phyloP scores from a whole-genome alignment of 164 flowering plant species.

The Umbellularia californica region DNA sequence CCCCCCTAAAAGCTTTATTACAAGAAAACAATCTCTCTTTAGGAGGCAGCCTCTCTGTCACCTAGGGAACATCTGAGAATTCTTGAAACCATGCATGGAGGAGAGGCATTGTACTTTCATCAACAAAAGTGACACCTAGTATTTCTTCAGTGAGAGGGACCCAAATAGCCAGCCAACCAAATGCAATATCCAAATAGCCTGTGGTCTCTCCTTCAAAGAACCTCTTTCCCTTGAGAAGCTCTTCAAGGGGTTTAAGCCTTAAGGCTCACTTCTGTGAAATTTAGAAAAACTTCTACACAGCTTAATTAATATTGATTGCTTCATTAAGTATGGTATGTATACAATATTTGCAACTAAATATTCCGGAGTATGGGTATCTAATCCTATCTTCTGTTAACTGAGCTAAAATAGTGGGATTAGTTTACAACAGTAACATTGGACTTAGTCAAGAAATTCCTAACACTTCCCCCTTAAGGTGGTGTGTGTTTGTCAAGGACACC shows the following conservation, averaged over 20 bases:
- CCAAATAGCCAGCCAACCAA: conserved; percentile 3
- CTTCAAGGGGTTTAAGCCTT: conserved; percentile 7
- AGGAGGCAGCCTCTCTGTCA: conserved; percentile 12
- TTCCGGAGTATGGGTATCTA: no score
- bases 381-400: no score
- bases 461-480: no score
- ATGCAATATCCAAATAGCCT: conserved; percentile 4
- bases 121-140: conserved; percentile 4
- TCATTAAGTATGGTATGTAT: no score
- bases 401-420: no score
- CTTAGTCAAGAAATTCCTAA: no score
- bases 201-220: conserved; percentile 3
- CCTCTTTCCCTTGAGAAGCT: conserved; percentile 3
- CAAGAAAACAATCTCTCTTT: neutral
- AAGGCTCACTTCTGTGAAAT: conserved; percentile 1
- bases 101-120: conserved; percentile 1
- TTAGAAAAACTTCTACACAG: neutral
- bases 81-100: conserved; percentile 9
- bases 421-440: no score
- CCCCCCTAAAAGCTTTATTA: neutral
- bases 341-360: no score
- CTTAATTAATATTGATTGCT: no score
- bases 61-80: neutral
- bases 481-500: no score
- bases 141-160: neutral